Percentiles rank a stretch among this genome's conserved stretches.
Evolutionary conservation across 2,329 filamentous ascomycete species (phyloP).

Genomic region (Phialophora verrucosa): DNA sequence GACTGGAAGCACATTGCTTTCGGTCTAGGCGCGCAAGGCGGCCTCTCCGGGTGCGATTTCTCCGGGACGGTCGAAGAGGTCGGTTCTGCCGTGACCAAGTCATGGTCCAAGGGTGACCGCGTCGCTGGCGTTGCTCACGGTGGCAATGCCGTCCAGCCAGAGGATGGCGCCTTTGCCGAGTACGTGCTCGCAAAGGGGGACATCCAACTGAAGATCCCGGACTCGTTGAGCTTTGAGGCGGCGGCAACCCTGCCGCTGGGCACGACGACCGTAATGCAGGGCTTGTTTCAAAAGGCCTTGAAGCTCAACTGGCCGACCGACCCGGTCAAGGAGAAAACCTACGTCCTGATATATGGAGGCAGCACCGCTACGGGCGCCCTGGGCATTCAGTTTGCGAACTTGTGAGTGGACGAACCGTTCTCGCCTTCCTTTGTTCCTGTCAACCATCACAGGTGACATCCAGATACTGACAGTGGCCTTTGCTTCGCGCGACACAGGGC

Average conservation of each 20-base stretch:
- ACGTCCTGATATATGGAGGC: constrained; percentile 53
- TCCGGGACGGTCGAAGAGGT: constrained; percentile 43
- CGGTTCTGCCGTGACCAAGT: constrained; percentile 32
- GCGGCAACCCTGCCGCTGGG: constrained; percentile 45
- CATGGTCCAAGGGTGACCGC: constrained; percentile 45
- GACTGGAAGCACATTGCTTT: constrained; percentile 60
- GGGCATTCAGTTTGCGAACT: constrained; percentile 51
- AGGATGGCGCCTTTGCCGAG: constrained; percentile 47
- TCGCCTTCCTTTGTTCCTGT: neutral
- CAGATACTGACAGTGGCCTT: neutral
- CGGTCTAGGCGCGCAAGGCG: constrained; percentile 44
- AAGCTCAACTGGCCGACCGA: constrained; percentile 37
- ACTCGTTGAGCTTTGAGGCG: constrained; percentile 42
- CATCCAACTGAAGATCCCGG: constrained; percentile 43
- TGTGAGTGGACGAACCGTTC: constrained; percentile 26
- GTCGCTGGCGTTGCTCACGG: constrained; percentile 48
- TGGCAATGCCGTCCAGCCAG: constrained; percentile 40
- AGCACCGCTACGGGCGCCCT: constrained; percentile 52
- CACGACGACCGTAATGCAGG: constrained; percentile 37
- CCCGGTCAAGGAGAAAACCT: constrained; percentile 38
- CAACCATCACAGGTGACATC: neutral
- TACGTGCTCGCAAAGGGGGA: constrained; percentile 44
- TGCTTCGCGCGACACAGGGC: constrained; percentile 33
- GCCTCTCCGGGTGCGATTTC: constrained; percentile 47
- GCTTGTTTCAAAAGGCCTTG: constrained; percentile 36